phyloP scores from a whole-genome alignment of 2,329 filamentous ascomycete species.

The Thelonectria rubi region DNA sequence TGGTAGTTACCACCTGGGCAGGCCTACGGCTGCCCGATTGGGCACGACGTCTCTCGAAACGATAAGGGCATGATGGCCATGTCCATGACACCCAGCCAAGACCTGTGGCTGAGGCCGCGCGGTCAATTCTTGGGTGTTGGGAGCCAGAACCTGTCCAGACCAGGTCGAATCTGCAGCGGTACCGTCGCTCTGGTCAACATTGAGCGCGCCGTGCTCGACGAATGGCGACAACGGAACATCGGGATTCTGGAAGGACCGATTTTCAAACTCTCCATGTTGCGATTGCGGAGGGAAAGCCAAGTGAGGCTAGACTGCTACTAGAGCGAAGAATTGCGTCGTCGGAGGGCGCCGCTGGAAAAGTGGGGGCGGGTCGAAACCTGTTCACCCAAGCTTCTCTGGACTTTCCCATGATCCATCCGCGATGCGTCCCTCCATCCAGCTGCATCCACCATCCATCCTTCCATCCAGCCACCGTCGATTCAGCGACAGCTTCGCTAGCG shows the following conservation, averaged over 20 bases:
- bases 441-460: neutral
- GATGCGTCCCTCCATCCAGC: neutral
- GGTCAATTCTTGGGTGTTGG: no score
- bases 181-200: no score
- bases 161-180: no score
- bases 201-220: neutral
- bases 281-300: slow-evolving; percentile 8
- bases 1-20: no score
- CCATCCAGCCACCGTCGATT: neutral
- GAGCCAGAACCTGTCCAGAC: no score
- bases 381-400: slow-evolving; percentile 14
- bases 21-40: no score
- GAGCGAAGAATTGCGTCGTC: slow-evolving; percentile 18
- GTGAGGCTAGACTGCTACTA: slow-evolving; percentile 29
- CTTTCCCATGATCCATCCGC: neutral
- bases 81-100: no score
- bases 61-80: no score
- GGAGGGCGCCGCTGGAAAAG: slow-evolving; percentile 37
- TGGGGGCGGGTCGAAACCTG: slow-evolving; percentile 7
- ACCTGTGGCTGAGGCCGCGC: no score
- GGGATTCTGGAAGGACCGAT: slow-evolving; percentile 12
- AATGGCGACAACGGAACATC: neutral
- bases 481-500: neutral
- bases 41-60: no score
- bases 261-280: slow-evolving; percentile 1